Evolutionary conservation across 495 filamentous ascomycete species (phyloP).

Genomic region (Evansstolkia leycettana): DNA sequence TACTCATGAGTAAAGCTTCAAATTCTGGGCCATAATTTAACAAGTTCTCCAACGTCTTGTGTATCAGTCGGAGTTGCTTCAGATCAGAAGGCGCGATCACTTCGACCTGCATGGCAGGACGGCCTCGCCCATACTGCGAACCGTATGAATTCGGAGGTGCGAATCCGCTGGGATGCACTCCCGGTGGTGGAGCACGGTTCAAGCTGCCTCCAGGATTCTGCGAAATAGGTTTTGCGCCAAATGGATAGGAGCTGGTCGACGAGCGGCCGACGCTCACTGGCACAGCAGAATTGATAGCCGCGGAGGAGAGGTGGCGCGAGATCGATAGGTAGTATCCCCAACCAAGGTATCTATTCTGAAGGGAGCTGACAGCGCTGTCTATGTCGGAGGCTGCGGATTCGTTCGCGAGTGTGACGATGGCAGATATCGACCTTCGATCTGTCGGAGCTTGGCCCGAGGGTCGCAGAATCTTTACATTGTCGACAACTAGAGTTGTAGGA

Average conservation of each 20-base stretch:
- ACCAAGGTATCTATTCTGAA: constrained; percentile 82
- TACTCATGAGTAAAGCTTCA: constrained; percentile 83
- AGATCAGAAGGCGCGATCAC: constrained; percentile 69
- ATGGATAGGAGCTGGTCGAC: constrained; percentile 51
- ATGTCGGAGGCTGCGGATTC: constrained; percentile 81
- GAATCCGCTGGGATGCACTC: constrained; percentile 57
- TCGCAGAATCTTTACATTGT: constrained; percentile 64
- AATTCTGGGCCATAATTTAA: constrained; percentile 76
- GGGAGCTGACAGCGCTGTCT: constrained; percentile 59
- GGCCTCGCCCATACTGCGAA: constrained; percentile 21
- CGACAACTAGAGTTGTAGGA: constrained; percentile 54
- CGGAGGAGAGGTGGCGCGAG: constrained; percentile 74
- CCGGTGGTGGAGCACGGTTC: constrained; percentile 46
- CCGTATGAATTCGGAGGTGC: constrained; percentile 69
- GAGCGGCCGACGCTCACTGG: constrained; percentile 38
- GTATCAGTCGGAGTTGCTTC: constrained; percentile 69
- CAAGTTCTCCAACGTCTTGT: constrained; percentile 72
- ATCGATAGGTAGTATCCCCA: constrained; percentile 74
- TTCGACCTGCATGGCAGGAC: constrained; percentile 50
- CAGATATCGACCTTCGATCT: constrained; percentile 66
- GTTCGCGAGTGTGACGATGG: constrained; percentile 73
- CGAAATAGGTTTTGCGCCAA: constrained; percentile 68
- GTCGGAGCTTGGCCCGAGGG: constrained; percentile 42
- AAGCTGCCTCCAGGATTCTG: constrained; percentile 25
- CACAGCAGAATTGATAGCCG: constrained; percentile 48